A percentile compares a stretch with the other conserved stretches of the same genome.
Conservation (phyloP, 2,329 filamentous ascomycete genomes). For the Apiospora pterosperma region DNA sequence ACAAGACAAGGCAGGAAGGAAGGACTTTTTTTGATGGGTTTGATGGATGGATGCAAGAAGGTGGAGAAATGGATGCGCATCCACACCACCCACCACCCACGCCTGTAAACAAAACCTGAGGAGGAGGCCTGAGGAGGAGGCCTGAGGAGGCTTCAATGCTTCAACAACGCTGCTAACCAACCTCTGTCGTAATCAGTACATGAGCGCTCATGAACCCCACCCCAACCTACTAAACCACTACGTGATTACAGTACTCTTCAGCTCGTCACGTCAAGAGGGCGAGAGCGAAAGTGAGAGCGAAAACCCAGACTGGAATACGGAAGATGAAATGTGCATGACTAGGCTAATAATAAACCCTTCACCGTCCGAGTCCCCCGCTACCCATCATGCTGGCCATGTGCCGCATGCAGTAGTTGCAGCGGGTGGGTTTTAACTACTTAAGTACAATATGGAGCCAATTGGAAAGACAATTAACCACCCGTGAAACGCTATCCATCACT, state of each 20-base stretch:
- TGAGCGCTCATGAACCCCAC: no score
- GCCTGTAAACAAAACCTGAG: not conserved
- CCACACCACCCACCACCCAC: not conserved
- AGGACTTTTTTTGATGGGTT: not conserved
- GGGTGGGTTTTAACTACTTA: not conserved
- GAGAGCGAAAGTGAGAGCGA: no score
- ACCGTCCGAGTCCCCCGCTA: not conserved
- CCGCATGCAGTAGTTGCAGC: not conserved
- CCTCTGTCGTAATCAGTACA: no score
- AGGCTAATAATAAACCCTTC: not conserved
- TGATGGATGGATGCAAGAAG: not conserved
- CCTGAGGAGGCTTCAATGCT: no score
- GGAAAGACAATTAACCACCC: not conserved
- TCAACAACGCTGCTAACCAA: no score
- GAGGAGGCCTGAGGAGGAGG: no score
- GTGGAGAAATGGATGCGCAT: not conserved
- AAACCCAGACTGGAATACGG: no score
- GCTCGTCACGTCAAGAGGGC: no score
- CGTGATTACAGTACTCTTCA: no score
- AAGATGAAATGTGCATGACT: not conserved
- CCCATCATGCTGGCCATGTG: not conserved
- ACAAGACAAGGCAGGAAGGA: not conserved
- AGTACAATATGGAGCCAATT: not conserved
- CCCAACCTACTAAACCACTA: no score
- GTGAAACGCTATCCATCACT: not conserved